A percentile compares a stretch with the other conserved stretches of the same genome.
Evolutionary conservation across 768 basidiomycete genomes (phyloP).

Genomic region (Tricholoma matsutake): DNA sequence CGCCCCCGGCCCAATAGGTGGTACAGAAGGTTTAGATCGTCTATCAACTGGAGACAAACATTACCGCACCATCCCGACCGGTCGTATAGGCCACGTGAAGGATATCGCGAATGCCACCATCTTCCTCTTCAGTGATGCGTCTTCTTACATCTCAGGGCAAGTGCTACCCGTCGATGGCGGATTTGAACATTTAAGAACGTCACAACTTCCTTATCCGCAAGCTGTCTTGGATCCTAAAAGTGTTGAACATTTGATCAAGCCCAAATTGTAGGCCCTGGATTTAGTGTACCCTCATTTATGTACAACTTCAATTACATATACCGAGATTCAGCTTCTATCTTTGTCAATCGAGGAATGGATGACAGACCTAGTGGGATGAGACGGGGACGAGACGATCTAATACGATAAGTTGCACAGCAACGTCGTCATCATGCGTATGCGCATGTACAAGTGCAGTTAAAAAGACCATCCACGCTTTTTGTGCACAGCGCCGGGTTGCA

Average conservation of each 20-base stretch:
- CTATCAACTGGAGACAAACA: constrained; percentile 34
- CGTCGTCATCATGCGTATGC: too few relatives aligned
- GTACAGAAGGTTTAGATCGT: constrained; percentile 74
- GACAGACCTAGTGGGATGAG: too few relatives aligned
- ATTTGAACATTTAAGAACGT: constrained; percentile 46
- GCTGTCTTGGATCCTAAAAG: constrained; percentile 58
- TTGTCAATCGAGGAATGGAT: too few relatives aligned
- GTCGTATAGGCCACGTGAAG: constrained; percentile 53
- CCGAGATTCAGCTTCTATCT: too few relatives aligned
- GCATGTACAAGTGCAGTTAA: too few relatives aligned
- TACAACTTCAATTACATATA: too few relatives aligned
- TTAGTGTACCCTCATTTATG: too few relatives aligned
- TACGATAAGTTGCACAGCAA: too few relatives aligned
- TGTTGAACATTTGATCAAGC: constrained; percentile 48
- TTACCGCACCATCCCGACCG: constrained; percentile 28
- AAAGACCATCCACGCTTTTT: too few relatives aligned
- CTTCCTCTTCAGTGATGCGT: constrained; percentile 82
- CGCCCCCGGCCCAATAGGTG: constrained; percentile 77
- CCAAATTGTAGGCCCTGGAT: constrained; percentile 33
- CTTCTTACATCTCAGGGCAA: constrained; percentile 73
- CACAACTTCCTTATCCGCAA: constrained; percentile 58
- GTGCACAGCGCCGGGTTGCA: too few relatives aligned
- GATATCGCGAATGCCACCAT: constrained; percentile 72
- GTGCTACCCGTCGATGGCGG: constrained; percentile 73
- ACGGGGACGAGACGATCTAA: too few relatives aligned